Evolutionary conservation across 805 yeast genomes (phyloP).

Genomic region (Kuraishia hungarica): DNA sequence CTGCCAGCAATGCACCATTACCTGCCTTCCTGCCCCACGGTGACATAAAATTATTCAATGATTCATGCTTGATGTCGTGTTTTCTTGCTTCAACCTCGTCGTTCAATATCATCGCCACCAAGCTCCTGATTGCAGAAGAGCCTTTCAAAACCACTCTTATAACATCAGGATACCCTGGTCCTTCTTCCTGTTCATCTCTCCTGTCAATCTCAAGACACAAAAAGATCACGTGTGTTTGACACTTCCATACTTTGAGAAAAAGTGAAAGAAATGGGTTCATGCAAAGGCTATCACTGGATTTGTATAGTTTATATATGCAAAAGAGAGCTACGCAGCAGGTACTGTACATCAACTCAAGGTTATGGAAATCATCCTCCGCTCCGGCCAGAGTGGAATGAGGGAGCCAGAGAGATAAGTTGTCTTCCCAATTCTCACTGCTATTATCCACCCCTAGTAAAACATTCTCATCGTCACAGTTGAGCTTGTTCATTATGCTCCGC

Average conservation of each 20-base stretch:
- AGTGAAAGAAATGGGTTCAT: constrained; percentile 56
- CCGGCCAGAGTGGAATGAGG: constrained; percentile 21
- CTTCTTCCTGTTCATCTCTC: constrained; percentile 32
- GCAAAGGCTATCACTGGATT: constrained; percentile 27
- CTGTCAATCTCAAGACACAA: constrained; percentile 56
- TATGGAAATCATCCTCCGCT: constrained; percentile 21
- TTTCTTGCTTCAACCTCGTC: constrained; percentile 29
- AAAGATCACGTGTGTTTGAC: constrained; percentile 48
- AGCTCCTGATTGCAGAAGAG: constrained; percentile 52
- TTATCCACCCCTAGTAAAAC: constrained; percentile 29
- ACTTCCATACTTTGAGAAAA: constrained; percentile 57
- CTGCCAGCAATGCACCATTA: constrained; percentile 51
- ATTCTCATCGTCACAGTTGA: constrained; percentile 35
- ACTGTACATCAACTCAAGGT: constrained; percentile 37
- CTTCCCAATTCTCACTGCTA: constrained; percentile 26
- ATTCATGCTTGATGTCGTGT: constrained; percentile 53
- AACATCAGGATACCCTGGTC: constrained; percentile 31
- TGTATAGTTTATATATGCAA: constrained; percentile 34
- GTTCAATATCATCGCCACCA: constrained; percentile 53
- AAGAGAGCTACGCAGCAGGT: constrained; percentile 32
- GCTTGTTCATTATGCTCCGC: constrained; percentile 22
- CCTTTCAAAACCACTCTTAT: constrained; percentile 50
- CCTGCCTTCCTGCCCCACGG: constrained; percentile 59
- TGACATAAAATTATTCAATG: constrained; percentile 51
- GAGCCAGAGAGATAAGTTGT: constrained; percentile 24